Evolutionary conservation across 2,329 filamentous ascomycete genomes (phyloP).

Genomic region (Zopfia rhizophila): DNA sequence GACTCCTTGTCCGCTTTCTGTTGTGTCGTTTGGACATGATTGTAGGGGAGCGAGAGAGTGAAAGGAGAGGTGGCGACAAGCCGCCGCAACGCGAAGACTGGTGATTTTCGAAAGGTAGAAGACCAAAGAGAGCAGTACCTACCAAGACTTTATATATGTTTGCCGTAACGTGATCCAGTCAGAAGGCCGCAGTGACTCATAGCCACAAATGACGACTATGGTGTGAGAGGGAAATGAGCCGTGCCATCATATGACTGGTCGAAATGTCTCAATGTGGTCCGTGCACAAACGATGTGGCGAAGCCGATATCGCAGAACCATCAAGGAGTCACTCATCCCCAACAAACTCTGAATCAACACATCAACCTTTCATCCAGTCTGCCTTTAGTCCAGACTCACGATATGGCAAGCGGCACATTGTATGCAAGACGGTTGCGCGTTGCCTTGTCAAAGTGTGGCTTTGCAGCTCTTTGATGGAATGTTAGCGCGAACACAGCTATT

Average conservation of each 20-base stretch:
- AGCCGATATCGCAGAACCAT: conserved; percentile 33
- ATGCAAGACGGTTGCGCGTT: conserved; percentile 18
- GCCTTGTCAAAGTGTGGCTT: conserved; percentile 23
- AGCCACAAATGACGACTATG: conserved; percentile 36
- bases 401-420: background rate
- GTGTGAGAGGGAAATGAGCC: conserved; percentile 32
- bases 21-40: conserved; percentile 57
- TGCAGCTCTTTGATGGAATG: background rate
- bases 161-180: conserved; percentile 30
- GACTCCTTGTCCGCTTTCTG: conserved; percentile 55
- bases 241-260: conserved; percentile 42
- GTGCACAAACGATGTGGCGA: conserved; percentile 32
- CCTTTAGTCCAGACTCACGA: conserved; percentile 10
- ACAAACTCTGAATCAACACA: conserved; percentile 30
- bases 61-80: conserved; percentile 36
- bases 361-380: conserved; percentile 21
- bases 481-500: background rate
- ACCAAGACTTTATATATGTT: conserved; percentile 41
- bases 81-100: conserved; percentile 40
- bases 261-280: conserved; percentile 20
- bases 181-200: conserved; percentile 50
- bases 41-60: conserved; percentile 3
- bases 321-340: conserved; percentile 35
- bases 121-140: conserved; percentile 20
- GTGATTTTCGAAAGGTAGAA: conserved; percentile 30